Base-by-base conservation (phyloP, 345 rosid species). In the Ceriops decandra region DNA sequence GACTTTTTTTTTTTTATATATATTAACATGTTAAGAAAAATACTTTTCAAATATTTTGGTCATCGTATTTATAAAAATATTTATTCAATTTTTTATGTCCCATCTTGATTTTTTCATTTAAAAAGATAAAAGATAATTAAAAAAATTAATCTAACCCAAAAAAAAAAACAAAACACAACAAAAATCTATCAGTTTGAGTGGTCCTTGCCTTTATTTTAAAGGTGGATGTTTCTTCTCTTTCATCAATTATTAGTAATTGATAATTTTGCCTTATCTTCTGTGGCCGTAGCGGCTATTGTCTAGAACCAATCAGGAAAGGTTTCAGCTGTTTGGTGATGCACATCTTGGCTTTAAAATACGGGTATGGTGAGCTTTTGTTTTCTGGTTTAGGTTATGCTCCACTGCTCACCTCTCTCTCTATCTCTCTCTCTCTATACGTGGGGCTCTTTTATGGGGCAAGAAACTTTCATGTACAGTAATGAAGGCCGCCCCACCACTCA, bases 201-300 rank as follows among this genome's bases (percentile, higher is more conserved):
- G 33, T 31, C 33, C 33, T 31, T 31, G 6, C 17, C 3, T 42
- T 42, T 52, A 32, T 74, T 27, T 26, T 5, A 42, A 68, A 24
- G 21, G 20, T 4, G 20, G 24, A 0, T 28, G 54, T 17, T 20
- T 74, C 51, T 42, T 30, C 9, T 47, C 61, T 57, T 35, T 5
- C 62, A 53, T 65, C 60, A 52, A 72, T 72, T 72, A 72, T 72
- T 61, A 31, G 54, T 15, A 47, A 21, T 26, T 28, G 59, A 26
- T 47, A 3, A 57, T 70, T 68, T 62, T 32, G 79, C 49, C 58
- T 79, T 78, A 80, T 80, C 83, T 66, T 53, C 27, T 20, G 27
- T 58, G 72, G 68, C 5, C 17, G 57, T 59, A 11, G 56, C 51
- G 6, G 54, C 70, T 65, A 72, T 66, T 73, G 54, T 70, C 5